Percentiles rank a stretch among this genome's conserved stretches.
These are phyloP conservation scores for Pseudonitzschia multistriata DNA, from an alignment of 108 stramenopile genomes.

Conservation along the genomic window DNA sequence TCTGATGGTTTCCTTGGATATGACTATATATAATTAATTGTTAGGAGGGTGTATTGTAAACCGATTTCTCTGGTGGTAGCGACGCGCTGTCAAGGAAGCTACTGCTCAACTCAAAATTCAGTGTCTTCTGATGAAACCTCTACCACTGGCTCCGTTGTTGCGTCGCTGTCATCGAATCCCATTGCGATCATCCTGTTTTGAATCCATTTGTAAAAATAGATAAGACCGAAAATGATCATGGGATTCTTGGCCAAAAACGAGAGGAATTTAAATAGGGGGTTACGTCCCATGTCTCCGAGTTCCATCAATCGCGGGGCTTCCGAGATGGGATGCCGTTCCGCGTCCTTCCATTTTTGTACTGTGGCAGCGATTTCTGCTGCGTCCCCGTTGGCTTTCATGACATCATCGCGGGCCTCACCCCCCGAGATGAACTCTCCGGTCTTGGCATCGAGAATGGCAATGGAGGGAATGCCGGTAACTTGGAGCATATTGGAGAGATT, in stretches of 20 bases:
- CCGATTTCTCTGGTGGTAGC: not conserved
- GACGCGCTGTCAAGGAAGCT: not conserved
- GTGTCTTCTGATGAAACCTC: not conserved
- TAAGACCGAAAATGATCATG: conserved; percentile 53
- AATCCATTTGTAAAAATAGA: conserved; percentile 49
- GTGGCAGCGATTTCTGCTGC: conserved; percentile 29
- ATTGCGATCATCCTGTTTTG: conserved; percentile 12
- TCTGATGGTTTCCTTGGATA: no score
- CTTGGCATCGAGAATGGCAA: conserved; percentile 68
- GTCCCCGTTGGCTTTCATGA: conserved; percentile 32
- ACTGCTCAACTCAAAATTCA: not conserved
- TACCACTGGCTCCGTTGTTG: not conserved
- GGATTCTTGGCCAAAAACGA: conserved; percentile 61
- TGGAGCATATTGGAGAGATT: conserved; percentile 54
- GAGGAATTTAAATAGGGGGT: conserved; percentile 33
- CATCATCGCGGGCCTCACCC: conserved; percentile 46
- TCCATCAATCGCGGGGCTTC: conserved; percentile 32
- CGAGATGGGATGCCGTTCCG: conserved; percentile 51
- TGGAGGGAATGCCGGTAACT: conserved; percentile 64
- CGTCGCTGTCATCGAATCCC: conserved; percentile 7
- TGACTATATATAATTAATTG: no score
- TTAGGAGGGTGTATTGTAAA: not conserved
- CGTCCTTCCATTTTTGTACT: conserved; percentile 51
- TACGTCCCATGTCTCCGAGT: conserved; percentile 13
- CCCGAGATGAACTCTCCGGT: conserved; percentile 61